These are phyloP conservation scores for Fremontodendron californicum DNA, from an alignment of 345 rosid genomes.

Conservation along the genomic window DNA sequence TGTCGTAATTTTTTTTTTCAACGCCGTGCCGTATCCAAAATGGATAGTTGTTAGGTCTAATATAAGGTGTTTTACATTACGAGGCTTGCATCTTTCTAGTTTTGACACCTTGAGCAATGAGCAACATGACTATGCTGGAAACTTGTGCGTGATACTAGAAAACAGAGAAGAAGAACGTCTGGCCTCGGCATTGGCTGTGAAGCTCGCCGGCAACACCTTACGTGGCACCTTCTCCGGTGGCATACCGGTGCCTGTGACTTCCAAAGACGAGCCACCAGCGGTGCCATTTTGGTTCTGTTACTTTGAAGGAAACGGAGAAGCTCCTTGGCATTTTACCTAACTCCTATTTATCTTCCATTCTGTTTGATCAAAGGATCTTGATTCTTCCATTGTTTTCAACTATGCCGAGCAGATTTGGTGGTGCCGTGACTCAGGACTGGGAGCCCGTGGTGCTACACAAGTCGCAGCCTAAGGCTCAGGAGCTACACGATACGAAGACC, in stretches of 20 bases:
- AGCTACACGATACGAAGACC: constrained; percentile 63
- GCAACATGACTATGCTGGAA: no score
- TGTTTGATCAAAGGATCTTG: background rate
- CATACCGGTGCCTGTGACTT: constrained; percentile 65
- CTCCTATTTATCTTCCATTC: background rate
- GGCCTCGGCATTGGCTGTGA: constrained; percentile 22
- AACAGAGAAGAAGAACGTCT: constrained; percentile 53
- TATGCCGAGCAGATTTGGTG: constrained; percentile 68
- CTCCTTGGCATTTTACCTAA: constrained; percentile 11
- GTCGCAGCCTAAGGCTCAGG: constrained; percentile 47
- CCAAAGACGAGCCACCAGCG: constrained; percentile 31
- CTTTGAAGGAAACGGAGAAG: constrained; percentile 23
- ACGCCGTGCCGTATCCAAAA: no score
- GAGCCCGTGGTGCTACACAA: constrained; percentile 75
- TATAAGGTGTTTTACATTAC: no score
- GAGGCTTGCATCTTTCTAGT: no score
- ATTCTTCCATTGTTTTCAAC: background rate
- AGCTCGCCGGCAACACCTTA: constrained; percentile 43
- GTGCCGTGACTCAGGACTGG: constrained; percentile 71
- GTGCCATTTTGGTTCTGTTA: constrained; percentile 11
- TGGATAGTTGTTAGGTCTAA: no score
- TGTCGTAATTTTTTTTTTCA: no score
- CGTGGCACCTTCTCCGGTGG: constrained; percentile 93
- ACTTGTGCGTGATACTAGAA: constrained; percentile 82
- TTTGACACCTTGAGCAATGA: no score